Base-by-base conservation (phyloP, 2,329 filamentous ascomycete genomes). In the Trichoderma asperellum region DNA sequence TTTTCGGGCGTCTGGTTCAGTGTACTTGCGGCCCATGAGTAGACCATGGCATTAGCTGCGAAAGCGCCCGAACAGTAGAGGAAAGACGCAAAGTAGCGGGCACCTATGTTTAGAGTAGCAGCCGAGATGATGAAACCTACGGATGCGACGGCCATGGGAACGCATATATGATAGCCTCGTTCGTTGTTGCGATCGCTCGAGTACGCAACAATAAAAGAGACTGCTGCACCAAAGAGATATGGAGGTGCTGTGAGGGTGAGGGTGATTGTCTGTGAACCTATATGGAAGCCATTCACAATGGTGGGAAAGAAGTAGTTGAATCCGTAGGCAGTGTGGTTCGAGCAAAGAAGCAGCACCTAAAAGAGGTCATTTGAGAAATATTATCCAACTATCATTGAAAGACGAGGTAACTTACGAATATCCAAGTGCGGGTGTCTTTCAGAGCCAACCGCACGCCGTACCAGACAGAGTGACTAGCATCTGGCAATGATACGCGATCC, bases 181-280 rank as follows among this genome's bases (percentile, higher is more conserved):
- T 83, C 81, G 69, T 83, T 81, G 73, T 80, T 77, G 7, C 75
- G 76, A 6, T 82, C 83, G 2, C 82, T 83, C 0, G 72, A 74
- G 71, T 71, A 76, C 0, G 74, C 74, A 0, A 72, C 68, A 5
- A 70, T 61, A 62, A 78, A 73, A 2, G 74, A 73, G 16, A 77
- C 70, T 21, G 69, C 68, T 2, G 74, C 77, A n/a, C 77, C 74
- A 29, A 78, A 73, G 14, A 79, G 70, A 69, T 77, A 79, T 1
- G 76, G 75, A 12, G 76, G 75, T 52, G 76, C 78, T 10, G 84
- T 86, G 2, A 87, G 79, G 1, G 84, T 80, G 3, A 87, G 78
- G 0, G 84, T 85, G 43, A 84, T 79, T 2, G 82, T 85, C 78
- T 61, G 76, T 78, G 76, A 84, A 85, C 0, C 82, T 82, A 0